These are phyloP conservation scores for Calvatia gigantea DNA, from an alignment of 768 basidiomycete genomes.

Conservation along the genomic window DNA sequence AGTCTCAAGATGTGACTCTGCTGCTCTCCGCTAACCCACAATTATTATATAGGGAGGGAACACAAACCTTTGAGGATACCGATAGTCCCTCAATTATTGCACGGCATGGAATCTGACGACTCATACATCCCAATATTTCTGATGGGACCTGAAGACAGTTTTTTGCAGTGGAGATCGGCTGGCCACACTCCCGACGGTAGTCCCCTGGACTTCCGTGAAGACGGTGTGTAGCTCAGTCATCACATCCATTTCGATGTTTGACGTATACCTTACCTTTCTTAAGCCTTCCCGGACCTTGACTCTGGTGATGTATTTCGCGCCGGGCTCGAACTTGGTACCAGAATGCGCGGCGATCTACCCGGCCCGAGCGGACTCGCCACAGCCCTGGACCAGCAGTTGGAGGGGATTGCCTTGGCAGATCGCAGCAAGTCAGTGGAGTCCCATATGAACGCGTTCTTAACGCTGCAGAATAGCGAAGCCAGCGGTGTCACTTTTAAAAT, in stretches of 20 bases:
- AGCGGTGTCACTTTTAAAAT: neutral
- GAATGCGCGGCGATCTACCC: no score
- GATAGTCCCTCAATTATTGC: neutral
- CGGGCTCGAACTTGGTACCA: no score
- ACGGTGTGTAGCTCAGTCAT: neutral
- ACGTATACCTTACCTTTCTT: neutral
- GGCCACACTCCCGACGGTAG: neutral
- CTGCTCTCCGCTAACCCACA: no score
- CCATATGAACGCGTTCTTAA: neutral
- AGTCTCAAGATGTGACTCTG: neutral
- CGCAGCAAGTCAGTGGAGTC: neutral
- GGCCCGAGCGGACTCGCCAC: neutral
- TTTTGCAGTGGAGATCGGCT: neutral
- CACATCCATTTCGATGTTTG: neutral
- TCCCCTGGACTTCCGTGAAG: neutral
- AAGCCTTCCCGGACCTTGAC: neutral
- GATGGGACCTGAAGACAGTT: neutral
- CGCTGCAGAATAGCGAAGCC: no score
- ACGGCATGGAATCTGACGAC: conserved; percentile 2
- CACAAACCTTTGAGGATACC: neutral
- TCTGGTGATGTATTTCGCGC: neutral
- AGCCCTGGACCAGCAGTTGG: neutral
- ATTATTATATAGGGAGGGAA: no score
- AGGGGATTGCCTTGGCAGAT: neutral
- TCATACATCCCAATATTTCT: neutral